Evolutionary conservation across 768 basidiomycete genomes (phyloP), one percentile per base, ranked within the genome.

Genomic region (Tulasnella sp.): DNA sequence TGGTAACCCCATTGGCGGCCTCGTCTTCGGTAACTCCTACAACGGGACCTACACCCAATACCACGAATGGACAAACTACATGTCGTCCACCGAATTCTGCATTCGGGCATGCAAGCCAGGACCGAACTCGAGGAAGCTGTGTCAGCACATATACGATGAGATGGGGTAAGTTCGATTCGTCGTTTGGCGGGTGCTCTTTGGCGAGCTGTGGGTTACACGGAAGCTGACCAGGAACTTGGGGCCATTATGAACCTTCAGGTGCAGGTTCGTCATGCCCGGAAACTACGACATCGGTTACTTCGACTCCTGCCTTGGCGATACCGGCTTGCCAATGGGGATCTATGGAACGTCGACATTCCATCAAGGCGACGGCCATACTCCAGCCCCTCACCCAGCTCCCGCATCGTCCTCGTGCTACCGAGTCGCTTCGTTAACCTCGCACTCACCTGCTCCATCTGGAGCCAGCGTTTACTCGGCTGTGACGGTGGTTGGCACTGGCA

Each of bases 1-100:
- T n/a, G 89, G 87, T 19, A 89, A 88, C 79, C 89, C 87, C 12
- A 86, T 88, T 40, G 91, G 90, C 37, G 90, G 88, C 3, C 85
- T 92, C 58, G 89, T 93, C n/a, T 92, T 92, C 81, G 90, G 91
- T 29, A 86, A 76, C 77, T 90, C 89, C n/a, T 92, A 90, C 82
- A 89, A 88, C 49, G 79, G 77, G 40, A 29, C 83, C 68, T 78
- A 88, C 3, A 78, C 87, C 79, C 86, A 92, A 80, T 84, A 91
- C 52, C 86, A 89, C 79, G 89, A 93, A 81, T 94, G 93, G 93
- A 92, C 90, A 68, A 79, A 79, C 25, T 78, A 76, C 34, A 75
- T 76, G 5, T 78, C 74, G 17, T 72, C 77, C n/a, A 78, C 84
- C 67, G 82, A 87, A 78, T 93, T 92, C 83, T 93, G 91, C 84